Percentiles rank a stretch among this genome's conserved stretches.
These are phyloP conservation scores for Talaromyces borbonicus DNA, from an alignment of 495 filamentous ascomycete species.

Conservation along the genomic window DNA sequence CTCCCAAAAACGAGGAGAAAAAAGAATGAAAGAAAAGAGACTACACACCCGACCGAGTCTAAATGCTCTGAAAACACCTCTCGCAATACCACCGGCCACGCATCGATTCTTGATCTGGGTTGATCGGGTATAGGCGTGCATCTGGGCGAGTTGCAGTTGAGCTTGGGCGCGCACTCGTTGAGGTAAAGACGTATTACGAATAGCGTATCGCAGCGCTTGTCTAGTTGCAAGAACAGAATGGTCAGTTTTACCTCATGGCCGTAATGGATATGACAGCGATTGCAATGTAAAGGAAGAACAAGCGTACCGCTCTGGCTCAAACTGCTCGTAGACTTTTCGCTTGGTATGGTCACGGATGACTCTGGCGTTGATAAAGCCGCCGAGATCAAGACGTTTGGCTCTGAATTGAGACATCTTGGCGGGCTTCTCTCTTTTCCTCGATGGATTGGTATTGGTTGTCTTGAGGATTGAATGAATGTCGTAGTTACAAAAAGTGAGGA, in stretches of 20 bases:
- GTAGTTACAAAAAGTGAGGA: background rate
- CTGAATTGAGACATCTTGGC: conserved; percentile 69
- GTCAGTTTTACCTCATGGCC: conserved; percentile 1
- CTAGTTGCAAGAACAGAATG: conserved; percentile 31
- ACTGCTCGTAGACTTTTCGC: conserved; percentile 77
- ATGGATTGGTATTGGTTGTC: no score
- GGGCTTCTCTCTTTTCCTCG: no score
- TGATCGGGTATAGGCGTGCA: conserved; percentile 86
- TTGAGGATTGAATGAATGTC: no score
- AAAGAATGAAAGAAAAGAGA: background rate
- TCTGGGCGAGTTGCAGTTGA: conserved; percentile 82
- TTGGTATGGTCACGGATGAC: conserved; percentile 90
- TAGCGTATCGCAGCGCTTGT: conserved; percentile 91
- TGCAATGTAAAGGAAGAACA: background rate
- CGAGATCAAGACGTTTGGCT: conserved; percentile 77
- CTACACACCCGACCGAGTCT: conserved; percentile 74
- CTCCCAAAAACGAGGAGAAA: background rate
- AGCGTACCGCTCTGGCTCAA: conserved; percentile 76
- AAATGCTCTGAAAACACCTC: conserved; percentile 83
- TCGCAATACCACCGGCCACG: conserved; percentile 73
- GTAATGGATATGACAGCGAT: background rate
- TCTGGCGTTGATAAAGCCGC: conserved; percentile 73
- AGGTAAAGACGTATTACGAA: conserved; percentile 83
- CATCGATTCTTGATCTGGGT: conserved; percentile 94
- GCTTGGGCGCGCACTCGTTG: conserved; percentile 74